phyloP scores from a whole-genome alignment of 1,284 basidiomycete species.

The Apiotrichum siamense region DNA sequence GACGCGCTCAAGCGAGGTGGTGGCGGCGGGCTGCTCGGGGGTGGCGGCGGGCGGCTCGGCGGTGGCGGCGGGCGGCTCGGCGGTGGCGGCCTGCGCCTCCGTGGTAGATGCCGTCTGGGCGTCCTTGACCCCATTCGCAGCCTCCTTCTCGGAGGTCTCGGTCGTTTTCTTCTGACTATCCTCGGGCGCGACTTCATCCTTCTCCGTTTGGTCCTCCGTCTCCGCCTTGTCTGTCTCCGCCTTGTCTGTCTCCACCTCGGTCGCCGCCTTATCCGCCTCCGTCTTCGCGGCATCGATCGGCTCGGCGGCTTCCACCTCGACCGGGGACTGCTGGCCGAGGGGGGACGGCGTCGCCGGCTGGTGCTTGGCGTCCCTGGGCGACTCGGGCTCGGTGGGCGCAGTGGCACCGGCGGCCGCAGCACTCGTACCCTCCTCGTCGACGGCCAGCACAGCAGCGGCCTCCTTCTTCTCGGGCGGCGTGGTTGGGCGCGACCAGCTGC shows the following conservation, averaged over 20 bases:
- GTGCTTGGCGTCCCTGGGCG: background rate
- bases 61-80: no score
- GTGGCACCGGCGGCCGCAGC: background rate
- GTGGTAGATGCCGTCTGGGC: background rate
- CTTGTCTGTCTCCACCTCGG: conserved; percentile 3
- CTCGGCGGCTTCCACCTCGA: no score
- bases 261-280: background rate
- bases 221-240: background rate
- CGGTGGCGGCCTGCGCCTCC: no score
- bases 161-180: background rate
- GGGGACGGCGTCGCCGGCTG: background rate
- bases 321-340: no score
- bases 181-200: background rate
- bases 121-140: background rate
- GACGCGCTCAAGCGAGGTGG: no score
- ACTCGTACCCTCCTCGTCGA: background rate
- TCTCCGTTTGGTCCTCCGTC: background rate
- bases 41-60: no score
- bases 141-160: background rate
- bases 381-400: background rate
- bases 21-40: no score
- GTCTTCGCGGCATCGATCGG: conserved; percentile 1
- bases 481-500: background rate
- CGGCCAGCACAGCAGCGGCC: background rate
- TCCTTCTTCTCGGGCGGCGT: background rate